These are phyloP conservation scores for Termitomyces sp. DNA, from an alignment of 768 basidiomycete genomes.

Conservation along the genomic window DNA sequence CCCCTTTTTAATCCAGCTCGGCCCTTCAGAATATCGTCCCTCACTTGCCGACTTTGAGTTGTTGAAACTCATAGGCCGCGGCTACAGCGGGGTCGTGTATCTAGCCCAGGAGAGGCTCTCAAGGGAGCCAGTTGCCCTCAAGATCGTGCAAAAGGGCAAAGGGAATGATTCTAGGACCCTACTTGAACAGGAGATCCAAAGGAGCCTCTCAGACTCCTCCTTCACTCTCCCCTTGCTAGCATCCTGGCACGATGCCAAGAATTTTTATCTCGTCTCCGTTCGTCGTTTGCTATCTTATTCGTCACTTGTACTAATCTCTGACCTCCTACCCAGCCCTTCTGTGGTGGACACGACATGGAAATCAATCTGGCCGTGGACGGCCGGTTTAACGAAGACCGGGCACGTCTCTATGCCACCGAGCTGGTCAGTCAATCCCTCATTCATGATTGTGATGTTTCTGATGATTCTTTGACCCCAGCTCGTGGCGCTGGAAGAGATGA, in stretches of 20 bases:
- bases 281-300: not conserved
- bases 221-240: conserved; percentile 3
- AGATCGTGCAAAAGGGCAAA: not conserved
- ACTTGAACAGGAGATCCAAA: not conserved
- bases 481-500: conserved; percentile 21
- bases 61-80: conserved; percentile 1
- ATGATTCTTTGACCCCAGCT: conserved; percentile 30
- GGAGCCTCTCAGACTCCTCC: not conserved
- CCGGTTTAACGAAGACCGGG: not conserved
- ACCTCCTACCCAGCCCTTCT: conserved; percentile 1
- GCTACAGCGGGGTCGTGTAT: conserved; percentile 1
- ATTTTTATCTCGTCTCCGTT: conserved; percentile 12
- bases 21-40: not conserved
- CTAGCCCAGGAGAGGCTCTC: not conserved
- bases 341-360: conserved; percentile 2
- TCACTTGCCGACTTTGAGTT: conserved; percentile 2
- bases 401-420: conserved; percentile 1
- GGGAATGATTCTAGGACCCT: not conserved
- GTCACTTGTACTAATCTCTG: not conserved
- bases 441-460: not conserved
- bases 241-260: conserved; percentile 5
- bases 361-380: not conserved
- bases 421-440: not conserved
- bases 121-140: not conserved
- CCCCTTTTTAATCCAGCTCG: not conserved